Evolutionary conservation across 2,329 filamentous ascomycete species (phyloP), one percentile per base, ranked within the genome.

Genomic region (Dactylellina parvicollis): DNA sequence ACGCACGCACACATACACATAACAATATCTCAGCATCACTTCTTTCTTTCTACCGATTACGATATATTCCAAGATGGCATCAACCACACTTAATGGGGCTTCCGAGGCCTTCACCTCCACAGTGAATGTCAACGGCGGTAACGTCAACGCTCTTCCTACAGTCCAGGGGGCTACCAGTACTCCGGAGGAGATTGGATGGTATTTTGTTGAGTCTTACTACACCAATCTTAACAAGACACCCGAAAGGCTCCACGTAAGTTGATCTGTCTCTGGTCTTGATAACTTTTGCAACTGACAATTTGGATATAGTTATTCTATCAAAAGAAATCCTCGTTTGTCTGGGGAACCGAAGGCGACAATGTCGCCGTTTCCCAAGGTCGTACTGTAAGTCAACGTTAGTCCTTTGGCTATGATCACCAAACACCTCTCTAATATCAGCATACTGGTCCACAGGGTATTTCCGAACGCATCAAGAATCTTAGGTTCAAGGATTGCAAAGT

Each of bases 181-280:
- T 78, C 97, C 96, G 85, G 92, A 96, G 81, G 92, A 98, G 84
- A 92, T 99, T 77, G 95, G 92, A 82, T 99, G 95, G 95, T 98
- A 94, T 84, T 99, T 99, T 78, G 95, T 99, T 70, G 93, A 98
- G 86, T 92, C 96, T 83, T 99, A 97, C 86, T 99, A 99, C 84
- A 98, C 92, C 78, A 99, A 92, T 75, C 84, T 99, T 80, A 97
- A 93, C 88, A 93, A 94, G 83, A 91, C 85, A 77, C 93, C 95
- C 20, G 92, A 96, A 80, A 96, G 95, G 83, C 90, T 99, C 79
- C 94, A 92, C 80, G 84, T 85, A 80, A 78, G 83, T 80, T 46
- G n/a, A 75, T 26, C 16, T 46, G 9, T 52, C 36, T 16, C 47
- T 55, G n/a, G 20, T 5, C 10, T 49, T 28, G n/a, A 24, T 28